These are phyloP conservation scores for Trichoderma gamsii DNA, from an alignment of 495 filamentous ascomycete species.

Conservation along the genomic window DNA sequence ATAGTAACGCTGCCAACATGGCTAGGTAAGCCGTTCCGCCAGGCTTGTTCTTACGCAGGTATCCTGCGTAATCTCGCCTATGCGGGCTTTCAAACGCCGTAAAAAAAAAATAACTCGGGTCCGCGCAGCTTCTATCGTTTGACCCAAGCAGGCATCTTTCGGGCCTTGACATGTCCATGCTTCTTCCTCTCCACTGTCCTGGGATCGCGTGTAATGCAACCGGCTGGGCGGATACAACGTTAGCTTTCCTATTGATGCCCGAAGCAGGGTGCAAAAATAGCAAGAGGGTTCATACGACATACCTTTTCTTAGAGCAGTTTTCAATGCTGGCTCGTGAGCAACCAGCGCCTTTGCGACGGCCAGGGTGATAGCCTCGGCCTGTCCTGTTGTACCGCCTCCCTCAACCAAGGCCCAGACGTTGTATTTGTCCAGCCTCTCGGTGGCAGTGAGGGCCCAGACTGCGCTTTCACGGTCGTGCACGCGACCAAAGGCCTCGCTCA, in stretches of 20 bases:
- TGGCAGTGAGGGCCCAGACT: conserved; percentile 79
- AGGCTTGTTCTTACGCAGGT: neutral
- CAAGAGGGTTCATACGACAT: conserved; percentile 27
- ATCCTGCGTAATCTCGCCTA: conserved; percentile 3
- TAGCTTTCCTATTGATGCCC: conserved; percentile 5
- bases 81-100: neutral
- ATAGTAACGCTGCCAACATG: neutral
- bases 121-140: conserved; percentile 54
- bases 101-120: neutral
- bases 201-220: conserved; percentile 84
- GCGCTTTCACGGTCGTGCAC: conserved; percentile 94
- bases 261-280: conserved; percentile 18
- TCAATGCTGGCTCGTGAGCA: conserved; percentile 84
- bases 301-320: conserved; percentile 84
- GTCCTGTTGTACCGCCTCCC: conserved; percentile 87
- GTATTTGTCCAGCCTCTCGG: conserved; percentile 86
- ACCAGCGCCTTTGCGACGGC: conserved; percentile 83
- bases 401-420: conserved; percentile 83
- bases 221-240: conserved; percentile 50
- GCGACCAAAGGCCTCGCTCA: conserved; percentile 73
- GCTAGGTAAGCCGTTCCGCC: neutral
- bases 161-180: conserved; percentile 86
- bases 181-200: conserved; percentile 97
- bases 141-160: conserved; percentile 98
- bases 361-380: conserved; percentile 91